phyloP scores from a whole-genome alignment of 1,284 basidiomycete species.

The Ganoderma lucidum region DNA sequence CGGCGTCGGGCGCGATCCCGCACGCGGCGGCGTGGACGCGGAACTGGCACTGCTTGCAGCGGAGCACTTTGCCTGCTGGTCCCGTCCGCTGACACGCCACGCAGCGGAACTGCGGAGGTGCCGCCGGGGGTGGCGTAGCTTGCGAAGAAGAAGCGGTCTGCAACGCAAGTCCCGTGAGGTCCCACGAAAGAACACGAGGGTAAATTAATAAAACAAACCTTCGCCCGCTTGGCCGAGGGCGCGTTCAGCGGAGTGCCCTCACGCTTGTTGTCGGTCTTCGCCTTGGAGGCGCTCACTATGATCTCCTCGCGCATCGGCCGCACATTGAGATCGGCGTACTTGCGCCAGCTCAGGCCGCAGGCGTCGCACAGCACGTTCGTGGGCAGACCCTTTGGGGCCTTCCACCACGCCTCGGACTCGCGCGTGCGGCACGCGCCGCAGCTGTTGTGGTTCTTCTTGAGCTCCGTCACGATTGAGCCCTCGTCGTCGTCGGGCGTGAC shows the following conservation, averaged over 20 bases:
- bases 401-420: slow-evolving; percentile 85
- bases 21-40: slow-evolving; percentile 74
- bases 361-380: slow-evolving; percentile 79
- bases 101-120: slow-evolving; percentile 73
- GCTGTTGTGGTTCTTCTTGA: slow-evolving; percentile 60
- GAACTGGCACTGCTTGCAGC: slow-evolving; percentile 82
- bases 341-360: slow-evolving; percentile 86
- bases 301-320: slow-evolving; percentile 74
- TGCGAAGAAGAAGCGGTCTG: slow-evolving; percentile 59
- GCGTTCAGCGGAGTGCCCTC: slow-evolving; percentile 79
- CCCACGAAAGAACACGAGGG: background rate
- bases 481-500: slow-evolving; percentile 66
- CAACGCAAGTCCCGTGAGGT: background rate
- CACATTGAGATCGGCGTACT: slow-evolving; percentile 87
- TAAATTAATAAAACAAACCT: slow-evolving; percentile 54
- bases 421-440: slow-evolving; percentile 84
- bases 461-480: slow-evolving; percentile 70
- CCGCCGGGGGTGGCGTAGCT: slow-evolving; percentile 63
- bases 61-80: slow-evolving; percentile 76
- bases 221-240: slow-evolving; percentile 69
- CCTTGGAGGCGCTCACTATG: slow-evolving; percentile 45
- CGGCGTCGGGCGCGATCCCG: slow-evolving; percentile 72
- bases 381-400: slow-evolving; percentile 80
- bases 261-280: slow-evolving; percentile 69
- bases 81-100: slow-evolving; percentile 80